These are phyloP conservation scores for Quaeritorhiza haematococci DNA, from an alignment of 371 early-diverging fungal genomes.

Conservation along the genomic window DNA sequence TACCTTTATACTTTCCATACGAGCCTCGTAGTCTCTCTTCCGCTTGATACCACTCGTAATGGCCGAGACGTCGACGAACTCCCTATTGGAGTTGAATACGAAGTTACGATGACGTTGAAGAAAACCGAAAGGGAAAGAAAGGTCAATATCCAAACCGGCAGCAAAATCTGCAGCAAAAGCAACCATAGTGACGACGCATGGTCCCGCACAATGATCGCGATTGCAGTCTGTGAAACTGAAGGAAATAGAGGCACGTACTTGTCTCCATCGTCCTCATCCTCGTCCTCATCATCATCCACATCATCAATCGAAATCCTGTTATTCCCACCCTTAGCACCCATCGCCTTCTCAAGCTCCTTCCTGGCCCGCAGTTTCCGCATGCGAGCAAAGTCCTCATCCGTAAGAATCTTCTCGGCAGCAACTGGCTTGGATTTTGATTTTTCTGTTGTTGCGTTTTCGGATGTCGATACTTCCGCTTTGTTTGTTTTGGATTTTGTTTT, in stretches of 20 bases:
- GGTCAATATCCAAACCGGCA: too few relatives aligned
- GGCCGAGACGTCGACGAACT: constrained; percentile 57
- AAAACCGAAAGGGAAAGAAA: too few relatives aligned
- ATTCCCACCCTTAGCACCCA: constrained; percentile 13
- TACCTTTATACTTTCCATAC: constrained; percentile 74
- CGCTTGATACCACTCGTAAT: constrained; percentile 82
- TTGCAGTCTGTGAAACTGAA: too few relatives aligned
- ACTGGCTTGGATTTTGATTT: too few relatives aligned
- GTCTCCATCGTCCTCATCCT: neutral
- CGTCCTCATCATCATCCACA: constrained; percentile 8
- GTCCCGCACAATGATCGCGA: too few relatives aligned
- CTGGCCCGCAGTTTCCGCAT: constrained; percentile 67
- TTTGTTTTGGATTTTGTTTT: too few relatives aligned
- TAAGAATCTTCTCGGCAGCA: too few relatives aligned
- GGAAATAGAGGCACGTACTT: too few relatives aligned
- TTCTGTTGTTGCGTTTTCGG: too few relatives aligned
- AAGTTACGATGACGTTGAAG: constrained; percentile 7
- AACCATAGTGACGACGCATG: too few relatives aligned
- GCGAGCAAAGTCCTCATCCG: constrained; percentile 86
- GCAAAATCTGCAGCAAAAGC: too few relatives aligned
- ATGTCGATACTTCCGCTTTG: too few relatives aligned
- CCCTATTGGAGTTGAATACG: constrained; percentile 1
- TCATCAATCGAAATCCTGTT: neutral
- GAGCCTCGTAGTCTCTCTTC: constrained; percentile 87
- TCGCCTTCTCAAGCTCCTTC: constrained; percentile 47